Evolutionary conservation across 768 basidiomycete species (phyloP).

Genomic region (Panus rudis): DNA sequence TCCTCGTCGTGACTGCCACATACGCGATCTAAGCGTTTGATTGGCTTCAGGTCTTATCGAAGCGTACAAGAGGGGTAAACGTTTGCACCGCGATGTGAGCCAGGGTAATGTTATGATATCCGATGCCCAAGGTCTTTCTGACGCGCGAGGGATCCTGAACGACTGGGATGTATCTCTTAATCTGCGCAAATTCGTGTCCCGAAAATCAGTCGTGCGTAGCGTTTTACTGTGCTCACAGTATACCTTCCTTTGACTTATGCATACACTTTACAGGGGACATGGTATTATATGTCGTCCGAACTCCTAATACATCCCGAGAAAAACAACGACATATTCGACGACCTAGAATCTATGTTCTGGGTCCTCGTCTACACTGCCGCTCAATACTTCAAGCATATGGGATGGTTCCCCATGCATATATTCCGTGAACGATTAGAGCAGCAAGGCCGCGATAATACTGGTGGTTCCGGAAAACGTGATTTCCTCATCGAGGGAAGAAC

Average conservation of each 20-base stretch:
- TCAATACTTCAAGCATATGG: not conserved
- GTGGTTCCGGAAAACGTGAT: no score
- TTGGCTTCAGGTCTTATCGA: not conserved
- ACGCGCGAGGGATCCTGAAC: slow-evolving; percentile 7
- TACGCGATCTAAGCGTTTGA: no score
- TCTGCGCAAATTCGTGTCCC: not conserved
- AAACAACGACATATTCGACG: slow-evolving; percentile 3
- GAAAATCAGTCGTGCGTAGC: not conserved
- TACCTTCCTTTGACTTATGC: no score
- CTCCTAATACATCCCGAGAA: not conserved
- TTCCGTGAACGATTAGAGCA: no score
- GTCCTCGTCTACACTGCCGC: slow-evolving; percentile 2
- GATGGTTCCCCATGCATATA: no score
- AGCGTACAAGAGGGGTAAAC: not conserved
- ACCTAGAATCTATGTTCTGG: slow-evolving; percentile 10
- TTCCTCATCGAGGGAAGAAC: no score
- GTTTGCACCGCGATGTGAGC: slow-evolving; percentile 10
- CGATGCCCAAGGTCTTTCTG: not conserved
- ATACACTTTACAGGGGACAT: slow-evolving; percentile 9
- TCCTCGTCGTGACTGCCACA: no score
- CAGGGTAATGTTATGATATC: slow-evolving; percentile 2
- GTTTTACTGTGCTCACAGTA: not conserved
- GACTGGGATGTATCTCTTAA: slow-evolving; percentile 8
- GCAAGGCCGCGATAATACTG: no score
- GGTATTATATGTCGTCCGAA: slow-evolving; percentile 6